Evolutionary conservation across 2,329 filamentous ascomycete genomes (phyloP), one percentile per base, ranked within the genome.

Genomic region (Talaromyces verruculosus): DNA sequence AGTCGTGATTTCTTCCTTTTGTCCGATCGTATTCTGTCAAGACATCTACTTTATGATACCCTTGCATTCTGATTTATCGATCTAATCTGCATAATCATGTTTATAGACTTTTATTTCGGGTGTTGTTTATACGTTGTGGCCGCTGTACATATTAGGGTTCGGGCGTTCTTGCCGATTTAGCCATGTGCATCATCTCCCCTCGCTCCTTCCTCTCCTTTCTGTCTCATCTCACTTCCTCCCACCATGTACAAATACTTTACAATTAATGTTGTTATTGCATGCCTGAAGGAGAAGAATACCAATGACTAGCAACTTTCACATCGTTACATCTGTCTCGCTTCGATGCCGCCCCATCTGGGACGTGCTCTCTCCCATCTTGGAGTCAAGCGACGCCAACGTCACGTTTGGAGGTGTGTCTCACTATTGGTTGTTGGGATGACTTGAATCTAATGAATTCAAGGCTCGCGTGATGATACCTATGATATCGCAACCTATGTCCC

Each of bases 261-360:
- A 62, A 53, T 43, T 8, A 61, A 47, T 11, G 3, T 15, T 41
- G 19, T 10, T 33, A 51, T 22, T 39, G 11, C 10, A 57, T 22
- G 0, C 8, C 30, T 25, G 11, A 37, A 25, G 11, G 22, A 30
- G 8, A n/a, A 28, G 13, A 28, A 3, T 5, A 19, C 3, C 11
- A 55, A 66, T 66, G 65, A 43, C 37, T 37, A 43, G 11, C 35
- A 30, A 43, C 5, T n/a, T 57, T 8, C 53, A 45, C 49, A 55
- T 55, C 59, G 79, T 78, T 74, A 82, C 82, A 71, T 80, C 78
- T 69, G 72, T 75, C n/a, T 75, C 73, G 17, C 76, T 83, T 13
- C 76, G 77, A 13, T 70, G 72, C 35, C 77, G 78, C 25, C 70
- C 75, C 5, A 73, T 80, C 35, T 81, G 79, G 76, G 71, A 71